phyloP scores from a whole-genome alignment of 305 asterid species.

The Lippia alba region DNA sequence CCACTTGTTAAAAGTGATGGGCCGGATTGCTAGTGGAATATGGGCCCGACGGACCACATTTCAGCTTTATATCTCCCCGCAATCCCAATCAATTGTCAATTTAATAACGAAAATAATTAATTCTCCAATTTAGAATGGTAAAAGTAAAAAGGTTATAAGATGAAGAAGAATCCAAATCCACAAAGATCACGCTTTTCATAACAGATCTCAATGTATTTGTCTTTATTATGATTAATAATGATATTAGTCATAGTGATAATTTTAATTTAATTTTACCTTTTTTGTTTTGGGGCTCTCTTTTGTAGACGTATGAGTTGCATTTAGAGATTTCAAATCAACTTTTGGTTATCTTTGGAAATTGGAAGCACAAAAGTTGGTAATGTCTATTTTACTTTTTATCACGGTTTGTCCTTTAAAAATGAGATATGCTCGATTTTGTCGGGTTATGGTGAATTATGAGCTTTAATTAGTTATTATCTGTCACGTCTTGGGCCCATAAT shows the following conservation, averaged over 20 bases:
- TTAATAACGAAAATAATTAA: constrained; percentile 24
- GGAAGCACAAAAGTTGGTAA: not conserved
- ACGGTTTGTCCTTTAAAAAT: not conserved
- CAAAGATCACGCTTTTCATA: constrained; percentile 19
- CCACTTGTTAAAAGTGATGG: constrained; percentile 32
- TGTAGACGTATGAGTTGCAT: not conserved
- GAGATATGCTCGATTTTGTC: not conserved
- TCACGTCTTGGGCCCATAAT: too few species aligned
- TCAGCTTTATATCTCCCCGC: constrained; percentile 32
- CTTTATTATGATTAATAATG: not conserved
- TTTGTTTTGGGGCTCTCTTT: not conserved
- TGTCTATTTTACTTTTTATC: not conserved
- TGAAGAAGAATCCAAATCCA: constrained; percentile 29
- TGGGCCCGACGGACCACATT: constrained; percentile 26
- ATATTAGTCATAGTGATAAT: too few species aligned
- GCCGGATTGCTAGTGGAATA: constrained; percentile 31
- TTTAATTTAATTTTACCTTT: too few species aligned
- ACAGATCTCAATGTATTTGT: constrained; percentile 8
- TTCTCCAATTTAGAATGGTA: not conserved
- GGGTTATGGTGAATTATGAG: not conserved
- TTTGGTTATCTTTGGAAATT: not conserved
- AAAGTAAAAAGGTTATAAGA: constrained; percentile 8
- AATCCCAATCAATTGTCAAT: constrained; percentile 24
- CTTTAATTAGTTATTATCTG: too few species aligned
- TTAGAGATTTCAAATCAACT: not conserved